phyloP scores from a whole-genome alignment of 1,139 yeast species.

The Arxiozyma bovina region DNA sequence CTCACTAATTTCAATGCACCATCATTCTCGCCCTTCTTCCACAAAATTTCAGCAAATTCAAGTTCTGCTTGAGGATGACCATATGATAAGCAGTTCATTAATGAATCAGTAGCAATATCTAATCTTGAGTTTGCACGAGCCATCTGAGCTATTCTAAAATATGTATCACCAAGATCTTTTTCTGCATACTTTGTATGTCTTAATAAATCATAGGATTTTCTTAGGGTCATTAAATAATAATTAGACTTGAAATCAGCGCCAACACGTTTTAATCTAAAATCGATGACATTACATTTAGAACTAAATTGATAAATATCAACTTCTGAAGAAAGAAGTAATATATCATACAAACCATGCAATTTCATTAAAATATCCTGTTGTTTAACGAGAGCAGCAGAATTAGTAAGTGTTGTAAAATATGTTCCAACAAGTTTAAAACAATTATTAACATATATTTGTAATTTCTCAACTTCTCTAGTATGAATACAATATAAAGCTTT shows the following conservation, averaged over 20 bases:
- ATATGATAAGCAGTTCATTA: constrained; percentile 52
- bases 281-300: constrained; percentile 24
- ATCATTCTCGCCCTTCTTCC: constrained; percentile 87
- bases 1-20: constrained; percentile 68
- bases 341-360: constrained; percentile 66
- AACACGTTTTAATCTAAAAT: constrained; percentile 39
- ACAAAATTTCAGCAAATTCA: constrained; percentile 75
- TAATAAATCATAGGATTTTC: constrained; percentile 47
- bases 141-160: constrained; percentile 53
- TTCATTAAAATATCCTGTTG: constrained; percentile 49
- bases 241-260: constrained; percentile 58
- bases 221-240: constrained; percentile 52
- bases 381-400: constrained; percentile 54
- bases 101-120: constrained; percentile 65
- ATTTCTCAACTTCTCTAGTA: constrained; percentile 29
- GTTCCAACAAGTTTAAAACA: constrained; percentile 53
- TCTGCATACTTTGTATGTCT: constrained; percentile 34
- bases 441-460: constrained; percentile 38
- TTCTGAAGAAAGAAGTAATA: constrained; percentile 31
- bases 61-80: constrained; percentile 47
- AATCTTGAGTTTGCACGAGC: constrained; percentile 63
- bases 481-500: constrained; percentile 44
- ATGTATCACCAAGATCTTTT: constrained; percentile 40
- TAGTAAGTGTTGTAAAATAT: constrained; percentile 48
- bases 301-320: constrained; percentile 17